Evolutionary conservation across 1,284 basidiomycete species (phyloP).

Genomic region (Anthracocystis panici-leucophaei): DNA sequence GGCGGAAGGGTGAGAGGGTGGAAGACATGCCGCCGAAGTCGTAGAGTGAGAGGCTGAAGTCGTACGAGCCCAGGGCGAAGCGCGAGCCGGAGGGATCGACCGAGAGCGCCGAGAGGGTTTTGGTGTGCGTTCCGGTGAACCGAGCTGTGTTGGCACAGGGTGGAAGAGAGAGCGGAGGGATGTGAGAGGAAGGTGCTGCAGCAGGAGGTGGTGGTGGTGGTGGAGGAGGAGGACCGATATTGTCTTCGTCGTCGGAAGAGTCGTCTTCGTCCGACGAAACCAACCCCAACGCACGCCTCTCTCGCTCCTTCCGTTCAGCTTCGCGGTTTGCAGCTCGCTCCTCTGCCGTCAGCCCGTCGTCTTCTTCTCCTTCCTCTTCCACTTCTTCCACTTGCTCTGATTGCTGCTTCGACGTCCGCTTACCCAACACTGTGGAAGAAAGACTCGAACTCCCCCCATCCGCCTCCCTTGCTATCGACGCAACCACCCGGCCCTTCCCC

Average conservation of each 20-base stretch:
- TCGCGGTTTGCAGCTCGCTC: constrained; percentile 49
- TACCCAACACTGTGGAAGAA: constrained; percentile 18
- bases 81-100: constrained; percentile 94
- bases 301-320: constrained; percentile 11
- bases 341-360: constrained; percentile 59
- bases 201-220: background rate
- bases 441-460: constrained; percentile 1
- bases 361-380: constrained; percentile 38
- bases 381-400: background rate
- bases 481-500: background rate
- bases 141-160: constrained; percentile 59
- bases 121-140: constrained; percentile 89
- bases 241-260: constrained; percentile 22
- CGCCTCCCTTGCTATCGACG: constrained; percentile 22
- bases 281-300: constrained; percentile 24
- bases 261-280: constrained; percentile 27
- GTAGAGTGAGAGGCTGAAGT: constrained; percentile 98
- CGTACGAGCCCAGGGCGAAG: constrained; percentile 89
- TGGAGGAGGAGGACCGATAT: constrained; percentile 36
- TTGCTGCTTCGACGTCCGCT: constrained; percentile 3
- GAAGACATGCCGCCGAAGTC: constrained; percentile 98
- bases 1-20: constrained; percentile 88
- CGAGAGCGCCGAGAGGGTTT: constrained; percentile 88
- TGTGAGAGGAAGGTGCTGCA: background rate
- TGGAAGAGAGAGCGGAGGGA: constrained; percentile 2